Evolutionary conservation across 2,329 filamentous ascomycete genomes (phyloP), one percentile per base, ranked within the genome.

Genomic region (Trichoderma arundinaceum): DNA sequence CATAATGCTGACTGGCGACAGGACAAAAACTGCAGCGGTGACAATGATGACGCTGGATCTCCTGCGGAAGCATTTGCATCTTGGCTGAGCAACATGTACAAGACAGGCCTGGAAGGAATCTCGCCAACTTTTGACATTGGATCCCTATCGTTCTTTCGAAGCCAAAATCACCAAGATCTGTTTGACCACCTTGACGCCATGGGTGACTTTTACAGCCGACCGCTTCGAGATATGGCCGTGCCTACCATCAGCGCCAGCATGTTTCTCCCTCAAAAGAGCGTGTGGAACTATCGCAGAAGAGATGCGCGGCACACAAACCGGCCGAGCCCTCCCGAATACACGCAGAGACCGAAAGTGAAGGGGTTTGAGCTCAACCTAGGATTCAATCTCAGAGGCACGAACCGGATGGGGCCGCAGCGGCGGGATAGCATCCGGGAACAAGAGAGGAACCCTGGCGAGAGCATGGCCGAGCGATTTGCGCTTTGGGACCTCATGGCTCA

Each of bases 51-150:
- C 33, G 69, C 69, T 22, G 73, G 49, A 63, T 70, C 71, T 7
- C 67, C 72, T 35, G 67, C 71, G n/a, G 74, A 75, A 41, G 71
- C 71, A 56, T 75, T 76, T 64, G 70, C 72, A 12, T 72, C 73
- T 44, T 76, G 76, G 70, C 65, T 78, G 65, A 68, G 72, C 58
- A 75, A 78, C 15, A 77, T 81, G 66, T 85, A 82, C 74, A 82
- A 82, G 68, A 80, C 80, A 70, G 80, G 82, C 62, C 79, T 83
- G 68, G 80, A 80, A 71, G 81, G 81, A 66, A 80, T 83, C 72
- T 82, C 83, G 67, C 80, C 81, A 9, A 83, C 83, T 66, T 84
- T 86, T 65, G 84, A 87, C 71, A 81, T 87, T 69, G 84, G 82
- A 60, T 82, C 79, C 32, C 74, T 83, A 38, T 72, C 75, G 4